A percentile compares a stretch with the other conserved stretches of the same genome.
Conservation (phyloP, 345 rosid genomes). For the Gynandropsis gynandra region DNA sequence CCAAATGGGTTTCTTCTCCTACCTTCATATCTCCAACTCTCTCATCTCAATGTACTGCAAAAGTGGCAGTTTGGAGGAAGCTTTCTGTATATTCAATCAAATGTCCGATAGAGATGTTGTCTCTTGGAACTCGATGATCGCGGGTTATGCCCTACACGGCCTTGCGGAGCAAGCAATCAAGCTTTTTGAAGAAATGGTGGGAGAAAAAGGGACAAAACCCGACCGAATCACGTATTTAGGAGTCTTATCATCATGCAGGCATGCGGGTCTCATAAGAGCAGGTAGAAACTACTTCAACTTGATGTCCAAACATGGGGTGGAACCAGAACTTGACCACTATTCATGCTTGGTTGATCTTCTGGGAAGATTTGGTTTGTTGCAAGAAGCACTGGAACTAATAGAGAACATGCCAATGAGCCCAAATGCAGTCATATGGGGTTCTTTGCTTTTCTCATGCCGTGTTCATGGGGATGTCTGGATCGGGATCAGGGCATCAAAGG, state of each 20-base stretch:
- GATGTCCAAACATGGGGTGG: conserved; percentile 49
- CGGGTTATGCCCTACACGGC: conserved; percentile 84
- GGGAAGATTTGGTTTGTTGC: conserved; percentile 63
- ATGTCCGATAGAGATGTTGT: conserved; percentile 47
- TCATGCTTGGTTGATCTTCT: conserved; percentile 91
- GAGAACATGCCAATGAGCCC: conserved; percentile 58
- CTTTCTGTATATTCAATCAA: conserved; percentile 36
- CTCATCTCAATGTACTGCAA: conserved; percentile 84
- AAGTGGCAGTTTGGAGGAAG: conserved; percentile 57
- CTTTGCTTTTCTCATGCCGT: conserved; percentile 75
- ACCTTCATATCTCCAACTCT: conserved; percentile 58
- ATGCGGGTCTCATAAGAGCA: conserved; percentile 59
- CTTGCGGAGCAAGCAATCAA: conserved; percentile 45
- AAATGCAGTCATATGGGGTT: conserved; percentile 81
- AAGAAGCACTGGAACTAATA: conserved; percentile 59
- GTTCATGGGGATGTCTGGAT: conserved; percentile 58
- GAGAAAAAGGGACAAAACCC: conserved; percentile 34
- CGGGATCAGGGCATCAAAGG: conserved; percentile 82
- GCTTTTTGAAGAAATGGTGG: conserved; percentile 63
- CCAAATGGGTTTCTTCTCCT: conserved; percentile 52
- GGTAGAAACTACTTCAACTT: conserved; percentile 49
- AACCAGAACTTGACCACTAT: conserved; percentile 64
- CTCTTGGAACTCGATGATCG: conserved; percentile 95
- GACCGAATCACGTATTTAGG: conserved; percentile 82
- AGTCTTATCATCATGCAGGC: conserved; percentile 79